Base-by-base conservation (phyloP, 768 basidiomycete genomes). In the Lentinus brumalis region DNA sequence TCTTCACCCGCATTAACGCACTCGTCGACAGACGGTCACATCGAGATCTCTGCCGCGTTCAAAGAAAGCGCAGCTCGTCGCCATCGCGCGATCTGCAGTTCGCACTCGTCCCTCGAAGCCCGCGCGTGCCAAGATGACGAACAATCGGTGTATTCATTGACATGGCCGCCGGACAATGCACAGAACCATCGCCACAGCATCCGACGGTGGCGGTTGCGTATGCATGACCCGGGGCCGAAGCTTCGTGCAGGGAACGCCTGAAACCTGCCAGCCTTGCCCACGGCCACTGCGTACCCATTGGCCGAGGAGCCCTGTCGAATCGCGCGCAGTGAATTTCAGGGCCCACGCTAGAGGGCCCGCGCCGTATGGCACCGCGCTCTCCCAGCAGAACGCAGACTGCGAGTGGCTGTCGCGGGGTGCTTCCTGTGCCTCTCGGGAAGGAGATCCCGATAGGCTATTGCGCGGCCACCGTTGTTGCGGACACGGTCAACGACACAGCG, bases 381-480 rank as follows among this genome's bases (percentile, higher is more conserved):
- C 35, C 35, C 35, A 35, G 35, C 35, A 35, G 54, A 18, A 40
- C 38, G 53, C 45, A 53, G 39, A 38, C 50, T 32, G 46, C 26
- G 59, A 53, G 51, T 49, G 58, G 58, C 58, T 53, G 58, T 42
- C 53, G 58, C 47, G 58, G 51, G 50, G 58, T 8, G 56, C 50
- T 57, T 62, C 56, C 7, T 21, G 35, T 60, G 53, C 53, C 14
- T 16, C 50, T 56, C 58, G 52, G 50, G 50, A 40, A 64, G 59
- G 53, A 61, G 59, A 61, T 64, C 56, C 56, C 59, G 63, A 64
- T 64, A 64, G 63, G 63, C 56, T 61, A 60, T 56, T 51, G 50
- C 63, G 55, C 63, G 59, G 46, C 53, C 29, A 41, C 54, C 57
- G 42, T 18, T 38, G 39, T 18, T 40, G 59, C 56, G 55, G 62